Percentiles rank a stretch among this genome's conserved stretches.
Evolutionary conservation across 1,284 basidiomycete species (phyloP).

Genomic region (Apiotrichum laibachii): DNA sequence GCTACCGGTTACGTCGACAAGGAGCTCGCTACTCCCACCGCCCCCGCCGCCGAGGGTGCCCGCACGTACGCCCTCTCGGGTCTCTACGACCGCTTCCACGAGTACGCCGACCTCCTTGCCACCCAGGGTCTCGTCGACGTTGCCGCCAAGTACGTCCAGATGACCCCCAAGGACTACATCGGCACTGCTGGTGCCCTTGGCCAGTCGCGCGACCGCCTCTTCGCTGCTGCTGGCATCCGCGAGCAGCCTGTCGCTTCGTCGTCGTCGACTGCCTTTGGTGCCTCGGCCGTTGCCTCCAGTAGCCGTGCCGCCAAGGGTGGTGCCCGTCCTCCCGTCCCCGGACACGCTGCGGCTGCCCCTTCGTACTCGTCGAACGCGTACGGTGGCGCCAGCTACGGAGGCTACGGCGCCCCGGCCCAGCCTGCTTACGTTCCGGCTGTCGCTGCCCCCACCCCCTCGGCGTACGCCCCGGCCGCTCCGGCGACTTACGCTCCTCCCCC

Average conservation of each 20-base stretch:
- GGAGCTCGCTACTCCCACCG: constrained; percentile 58
- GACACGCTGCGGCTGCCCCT: constrained; percentile 9
- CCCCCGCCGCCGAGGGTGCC: constrained; percentile 55
- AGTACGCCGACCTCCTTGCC: constrained; percentile 90
- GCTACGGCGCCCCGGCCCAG: constrained; percentile 10
- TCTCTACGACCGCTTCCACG: constrained; percentile 90
- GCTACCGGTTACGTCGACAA: constrained; percentile 84
- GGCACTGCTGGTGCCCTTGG: constrained; percentile 59
- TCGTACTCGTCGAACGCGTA: constrained; percentile 15
- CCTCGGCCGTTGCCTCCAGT: neutral
- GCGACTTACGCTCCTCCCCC: neutral
- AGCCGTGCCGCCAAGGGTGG: constrained; percentile 12
- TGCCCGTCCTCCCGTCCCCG: constrained; percentile 7
- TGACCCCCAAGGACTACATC: constrained; percentile 77
- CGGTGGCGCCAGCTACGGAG: neutral
- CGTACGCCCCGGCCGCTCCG: neutral
- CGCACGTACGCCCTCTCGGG: constrained; percentile 77
- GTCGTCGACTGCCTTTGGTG: constrained; percentile 17
- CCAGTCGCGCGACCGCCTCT: constrained; percentile 59
- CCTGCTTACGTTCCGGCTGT: neutral
- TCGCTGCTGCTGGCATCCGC: constrained; percentile 32
- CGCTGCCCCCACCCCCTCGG: neutral
- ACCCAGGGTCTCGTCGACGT: constrained; percentile 83
- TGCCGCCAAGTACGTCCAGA: constrained; percentile 74
- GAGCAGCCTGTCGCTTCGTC: constrained; percentile 14